Conservation (phyloP, 768 basidiomycete genomes). For the Cystobasidium ongulense region DNA sequence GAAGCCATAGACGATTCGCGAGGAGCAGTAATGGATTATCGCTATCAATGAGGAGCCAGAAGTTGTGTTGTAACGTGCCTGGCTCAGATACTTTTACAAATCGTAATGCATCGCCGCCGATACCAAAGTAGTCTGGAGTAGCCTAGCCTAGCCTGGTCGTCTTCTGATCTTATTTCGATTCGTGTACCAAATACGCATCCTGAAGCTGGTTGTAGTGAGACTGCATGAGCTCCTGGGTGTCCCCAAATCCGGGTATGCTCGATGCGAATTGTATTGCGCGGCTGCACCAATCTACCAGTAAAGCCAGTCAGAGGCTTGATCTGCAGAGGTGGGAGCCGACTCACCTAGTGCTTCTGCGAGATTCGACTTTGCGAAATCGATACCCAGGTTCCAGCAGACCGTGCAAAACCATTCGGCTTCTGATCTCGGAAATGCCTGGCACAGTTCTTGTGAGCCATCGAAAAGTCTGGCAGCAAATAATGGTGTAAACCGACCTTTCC, state of each 20-base stretch:
- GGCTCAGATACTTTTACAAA: too few relatives aligned
- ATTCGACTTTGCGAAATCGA: background rate
- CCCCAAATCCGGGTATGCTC: background rate
- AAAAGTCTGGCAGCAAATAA: too few relatives aligned
- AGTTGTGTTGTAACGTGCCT: too few relatives aligned
- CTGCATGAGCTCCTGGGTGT: background rate
- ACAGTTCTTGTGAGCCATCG: too few relatives aligned
- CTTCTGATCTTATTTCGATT: too few relatives aligned
- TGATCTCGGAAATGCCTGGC: background rate
- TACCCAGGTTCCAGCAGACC: background rate
- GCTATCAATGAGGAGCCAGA: background rate
- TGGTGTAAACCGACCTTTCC: too few relatives aligned
- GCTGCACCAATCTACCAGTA: background rate
- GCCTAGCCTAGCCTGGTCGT: too few relatives aligned
- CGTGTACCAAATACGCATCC: background rate
- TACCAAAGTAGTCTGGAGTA: too few relatives aligned
- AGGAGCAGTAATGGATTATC: background rate
- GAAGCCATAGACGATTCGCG: background rate
- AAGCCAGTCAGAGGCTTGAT: background rate
- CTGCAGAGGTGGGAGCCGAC: background rate
- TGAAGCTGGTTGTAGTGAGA: background rate
- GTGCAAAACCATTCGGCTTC: constrained; percentile 10
- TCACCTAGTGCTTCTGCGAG: background rate
- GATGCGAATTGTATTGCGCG: background rate
- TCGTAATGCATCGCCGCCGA: too few relatives aligned